Evolutionary conservation across 768 basidiomycete species (phyloP).

Genomic region (Tricholoma hemisulphureum): DNA sequence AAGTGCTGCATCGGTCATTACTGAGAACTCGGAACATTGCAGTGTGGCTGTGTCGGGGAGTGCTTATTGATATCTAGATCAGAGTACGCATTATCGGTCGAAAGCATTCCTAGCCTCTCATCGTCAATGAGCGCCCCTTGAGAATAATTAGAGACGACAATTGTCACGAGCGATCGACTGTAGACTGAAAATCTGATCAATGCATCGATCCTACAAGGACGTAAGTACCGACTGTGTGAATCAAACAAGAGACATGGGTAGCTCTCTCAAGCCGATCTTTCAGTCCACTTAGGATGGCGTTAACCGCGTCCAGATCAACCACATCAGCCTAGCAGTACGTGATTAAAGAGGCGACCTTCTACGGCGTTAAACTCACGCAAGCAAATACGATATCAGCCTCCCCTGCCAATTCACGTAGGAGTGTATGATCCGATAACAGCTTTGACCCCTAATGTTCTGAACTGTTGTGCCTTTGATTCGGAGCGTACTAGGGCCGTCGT

Average conservation of each 20-base stretch:
- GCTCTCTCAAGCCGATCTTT: conserved; percentile 34
- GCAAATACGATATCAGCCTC: conserved; percentile 47
- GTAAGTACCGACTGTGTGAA: conserved; percentile 40
- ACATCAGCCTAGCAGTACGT: conserved; percentile 33
- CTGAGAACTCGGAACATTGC: too few species aligned
- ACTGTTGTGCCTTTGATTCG: conserved; percentile 34
- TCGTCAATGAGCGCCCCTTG: conserved; percentile 41
- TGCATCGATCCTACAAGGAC: neutral
- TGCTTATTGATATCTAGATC: conserved; percentile 47
- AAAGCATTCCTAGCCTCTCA: conserved; percentile 40
- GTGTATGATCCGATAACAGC: conserved; percentile 39
- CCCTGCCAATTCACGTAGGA: conserved; percentile 39
- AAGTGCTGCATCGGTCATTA: too few species aligned
- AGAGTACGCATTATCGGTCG: conserved; percentile 41
- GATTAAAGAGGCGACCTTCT: neutral
- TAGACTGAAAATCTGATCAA: conserved; percentile 26
- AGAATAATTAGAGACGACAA: neutral
- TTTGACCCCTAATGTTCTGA: conserved; percentile 34
- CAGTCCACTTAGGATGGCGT: conserved; percentile 38
- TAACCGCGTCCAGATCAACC: conserved; percentile 37
- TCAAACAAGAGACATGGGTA: conserved; percentile 32
- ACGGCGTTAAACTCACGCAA: conserved; percentile 28
- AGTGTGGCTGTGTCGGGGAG: conserved; percentile 45
- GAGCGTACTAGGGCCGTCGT: conserved; percentile 49
- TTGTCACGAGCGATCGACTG: neutral